Conservation (phyloP, 228 moss, liverwort and hornwort species). For the Sphagnum magellanicum region DNA sequence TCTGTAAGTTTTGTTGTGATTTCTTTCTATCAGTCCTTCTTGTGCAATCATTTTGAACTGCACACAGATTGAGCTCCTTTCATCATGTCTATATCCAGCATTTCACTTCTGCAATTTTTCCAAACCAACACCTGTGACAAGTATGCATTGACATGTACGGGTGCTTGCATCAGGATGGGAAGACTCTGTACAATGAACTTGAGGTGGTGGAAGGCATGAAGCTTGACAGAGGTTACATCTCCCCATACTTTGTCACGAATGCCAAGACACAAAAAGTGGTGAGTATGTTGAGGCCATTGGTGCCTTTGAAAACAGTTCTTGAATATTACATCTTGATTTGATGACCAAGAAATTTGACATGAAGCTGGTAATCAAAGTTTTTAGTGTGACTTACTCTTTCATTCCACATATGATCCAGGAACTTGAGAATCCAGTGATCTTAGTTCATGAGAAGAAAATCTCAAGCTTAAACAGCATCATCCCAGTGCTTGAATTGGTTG, state of each 20-base stretch:
- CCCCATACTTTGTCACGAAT: slow-evolving; percentile 93
- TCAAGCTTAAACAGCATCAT: slow-evolving; percentile 82
- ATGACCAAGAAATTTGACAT: not conserved
- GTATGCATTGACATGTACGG: not conserved
- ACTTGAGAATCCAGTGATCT: slow-evolving; percentile 77
- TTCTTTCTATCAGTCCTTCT: too few species aligned
- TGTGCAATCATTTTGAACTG: not conserved
- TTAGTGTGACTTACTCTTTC: not conserved
- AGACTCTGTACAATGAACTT: slow-evolving; percentile 87
- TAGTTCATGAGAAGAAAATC: slow-evolving; percentile 96
- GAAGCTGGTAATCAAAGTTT: too few species aligned
- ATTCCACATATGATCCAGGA: slow-evolving; percentile 34
- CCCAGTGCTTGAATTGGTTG: slow-evolving; percentile 86
- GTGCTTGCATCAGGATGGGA: slow-evolving; percentile 61
- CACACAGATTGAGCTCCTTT: not conserved
- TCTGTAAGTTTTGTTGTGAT: slow-evolving; percentile 44
- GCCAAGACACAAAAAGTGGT: slow-evolving; percentile 95
- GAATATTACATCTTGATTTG: not conserved
- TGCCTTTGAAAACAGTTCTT: not conserved
- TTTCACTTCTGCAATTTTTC: too few species aligned
- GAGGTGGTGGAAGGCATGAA: slow-evolving; percentile 99
- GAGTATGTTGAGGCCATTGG: slow-evolving; percentile 4
- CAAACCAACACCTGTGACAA: too few species aligned
- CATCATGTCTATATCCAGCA: too few species aligned
- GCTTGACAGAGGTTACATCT: slow-evolving; percentile 91